Percentiles rank a stretch among this genome's conserved stretches.
These are phyloP conservation scores for Acephala macrosclerotiorum DNA, from an alignment of 2,329 filamentous ascomycete genomes.

Conservation along the genomic window DNA sequence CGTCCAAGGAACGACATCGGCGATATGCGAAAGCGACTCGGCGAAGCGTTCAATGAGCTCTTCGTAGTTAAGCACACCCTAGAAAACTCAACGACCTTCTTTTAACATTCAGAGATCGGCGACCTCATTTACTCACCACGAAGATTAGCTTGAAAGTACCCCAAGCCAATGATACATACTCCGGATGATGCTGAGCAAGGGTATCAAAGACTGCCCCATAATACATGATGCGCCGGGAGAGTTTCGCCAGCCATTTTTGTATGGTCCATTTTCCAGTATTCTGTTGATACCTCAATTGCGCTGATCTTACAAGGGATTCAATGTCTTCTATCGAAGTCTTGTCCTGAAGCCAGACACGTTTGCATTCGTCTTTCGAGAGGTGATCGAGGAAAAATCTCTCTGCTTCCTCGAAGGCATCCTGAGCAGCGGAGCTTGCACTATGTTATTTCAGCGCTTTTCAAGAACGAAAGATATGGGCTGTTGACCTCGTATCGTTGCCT, in stretches of 20 bases:
- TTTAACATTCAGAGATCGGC: neutral
- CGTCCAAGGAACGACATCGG: conserved; percentile 23
- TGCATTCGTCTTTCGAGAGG: too few species aligned
- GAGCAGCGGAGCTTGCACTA: too few species aligned
- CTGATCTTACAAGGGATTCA: too few species aligned
- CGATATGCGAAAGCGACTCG: conserved; percentile 19
- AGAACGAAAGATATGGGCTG: too few species aligned
- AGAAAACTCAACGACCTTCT: neutral
- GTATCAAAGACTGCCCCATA: conserved; percentile 23
- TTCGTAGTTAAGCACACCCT: conserved; percentile 22
- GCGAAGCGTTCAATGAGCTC: conserved; percentile 16
- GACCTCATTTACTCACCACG: conserved; percentile 18
- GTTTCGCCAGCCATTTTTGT: conserved; percentile 14
- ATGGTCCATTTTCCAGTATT: conserved; percentile 10
- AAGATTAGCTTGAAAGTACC: conserved; percentile 27
- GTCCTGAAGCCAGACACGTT: too few species aligned
- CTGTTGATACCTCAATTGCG: too few species aligned
- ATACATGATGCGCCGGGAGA: conserved; percentile 8
- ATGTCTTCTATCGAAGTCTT: too few species aligned
- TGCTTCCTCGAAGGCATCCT: too few species aligned
- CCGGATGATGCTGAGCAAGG: conserved; percentile 19
- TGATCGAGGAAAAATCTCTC: too few species aligned
- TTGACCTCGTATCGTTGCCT: too few species aligned
- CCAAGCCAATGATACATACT: conserved; percentile 30
- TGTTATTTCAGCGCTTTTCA: too few species aligned